Conservation (phyloP, 108 stramenopile genomes). For the Pseudonitzschia multistriata region DNA sequence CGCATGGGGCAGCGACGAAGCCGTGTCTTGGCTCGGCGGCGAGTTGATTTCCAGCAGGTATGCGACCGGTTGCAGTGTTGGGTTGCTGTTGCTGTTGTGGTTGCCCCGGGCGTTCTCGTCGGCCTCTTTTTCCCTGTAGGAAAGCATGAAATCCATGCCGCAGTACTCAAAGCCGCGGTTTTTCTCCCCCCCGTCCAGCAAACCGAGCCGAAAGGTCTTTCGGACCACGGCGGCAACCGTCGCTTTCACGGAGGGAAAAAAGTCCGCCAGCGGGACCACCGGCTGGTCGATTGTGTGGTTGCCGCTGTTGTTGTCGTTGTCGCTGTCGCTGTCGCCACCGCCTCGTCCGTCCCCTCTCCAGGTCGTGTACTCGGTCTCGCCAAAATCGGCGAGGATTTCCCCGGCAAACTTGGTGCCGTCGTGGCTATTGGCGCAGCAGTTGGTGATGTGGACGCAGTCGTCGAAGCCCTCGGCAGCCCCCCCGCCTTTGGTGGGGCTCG, state of each 20-base stretch:
- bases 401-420: conserved; percentile 72
- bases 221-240: conserved; percentile 51
- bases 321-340: conserved; percentile 5
- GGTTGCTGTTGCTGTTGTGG: background rate
- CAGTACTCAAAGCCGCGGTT: conserved; percentile 88
- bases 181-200: conserved; percentile 67
- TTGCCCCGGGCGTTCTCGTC: background rate
- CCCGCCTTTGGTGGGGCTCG: background rate
- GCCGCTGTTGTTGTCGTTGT: background rate
- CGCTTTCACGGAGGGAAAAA: conserved; percentile 66
- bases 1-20: conserved; percentile 74
- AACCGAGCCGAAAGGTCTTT: conserved; percentile 32
- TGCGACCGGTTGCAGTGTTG: conserved; percentile 41
- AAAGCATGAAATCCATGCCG: conserved; percentile 81
- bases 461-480: conserved; percentile 17
- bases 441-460: conserved; percentile 77
- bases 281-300: background rate
- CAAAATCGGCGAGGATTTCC: conserved; percentile 79
- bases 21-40: conserved; percentile 87
- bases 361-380: conserved; percentile 19
- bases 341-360: too few species aligned
- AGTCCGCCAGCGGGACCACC: conserved; percentile 55
- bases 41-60: conserved; percentile 85
- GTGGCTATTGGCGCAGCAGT: conserved; percentile 86
- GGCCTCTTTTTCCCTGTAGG: conserved; percentile 29